Evolutionary conservation across 2,329 filamentous ascomycete species (phyloP).

Genomic region (Fusarium pseudograminearum): DNA sequence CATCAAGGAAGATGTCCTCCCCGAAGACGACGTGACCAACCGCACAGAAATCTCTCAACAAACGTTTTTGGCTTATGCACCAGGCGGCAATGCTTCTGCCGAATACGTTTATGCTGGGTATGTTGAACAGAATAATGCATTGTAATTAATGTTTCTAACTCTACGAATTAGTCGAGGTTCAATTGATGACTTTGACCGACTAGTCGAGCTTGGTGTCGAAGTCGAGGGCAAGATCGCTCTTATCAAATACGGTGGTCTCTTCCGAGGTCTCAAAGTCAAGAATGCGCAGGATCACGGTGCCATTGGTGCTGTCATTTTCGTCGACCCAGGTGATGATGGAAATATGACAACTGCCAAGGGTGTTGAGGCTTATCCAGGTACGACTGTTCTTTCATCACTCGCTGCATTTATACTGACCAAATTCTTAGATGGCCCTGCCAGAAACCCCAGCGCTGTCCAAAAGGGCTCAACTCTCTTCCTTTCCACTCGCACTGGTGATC

Average conservation of each 20-base stretch:
- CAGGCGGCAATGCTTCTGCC: slow-evolving; percentile 79
- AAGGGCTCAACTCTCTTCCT: slow-evolving; percentile 81
- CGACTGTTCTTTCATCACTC: fast-evolving
- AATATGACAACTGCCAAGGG: slow-evolving; percentile 80
- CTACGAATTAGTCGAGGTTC: slow-evolving; percentile 67
- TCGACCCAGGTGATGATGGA: slow-evolving; percentile 87
- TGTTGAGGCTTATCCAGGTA: slow-evolving; percentile 74
- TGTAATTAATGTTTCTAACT: background rate
- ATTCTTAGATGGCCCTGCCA: slow-evolving; percentile 70
- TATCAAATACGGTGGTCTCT: slow-evolving; percentile 79
- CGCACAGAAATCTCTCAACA: slow-evolving; percentile 73
- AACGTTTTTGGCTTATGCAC: slow-evolving; percentile 87
- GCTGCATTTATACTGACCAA: fast-evolving
- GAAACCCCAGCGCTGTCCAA: slow-evolving; percentile 82
- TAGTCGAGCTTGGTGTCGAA: slow-evolving; percentile 74
- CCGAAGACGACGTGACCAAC: slow-evolving; percentile 80
- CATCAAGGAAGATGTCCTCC: slow-evolving; percentile 77
- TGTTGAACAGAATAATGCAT: background rate
- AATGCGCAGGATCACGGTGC: slow-evolving; percentile 87
- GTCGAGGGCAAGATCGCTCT: slow-evolving; percentile 83
- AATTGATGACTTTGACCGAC: slow-evolving; percentile 77
- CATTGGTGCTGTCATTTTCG: slow-evolving; percentile 83
- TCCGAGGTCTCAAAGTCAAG: slow-evolving; percentile 86
- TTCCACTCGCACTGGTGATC: slow-evolving; percentile 71
- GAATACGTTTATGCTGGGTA: slow-evolving; percentile 81